Percentiles rank a stretch among this genome's conserved stretches.
Conservation (phyloP, 805 yeast species). For the Candida suzukii region DNA sequence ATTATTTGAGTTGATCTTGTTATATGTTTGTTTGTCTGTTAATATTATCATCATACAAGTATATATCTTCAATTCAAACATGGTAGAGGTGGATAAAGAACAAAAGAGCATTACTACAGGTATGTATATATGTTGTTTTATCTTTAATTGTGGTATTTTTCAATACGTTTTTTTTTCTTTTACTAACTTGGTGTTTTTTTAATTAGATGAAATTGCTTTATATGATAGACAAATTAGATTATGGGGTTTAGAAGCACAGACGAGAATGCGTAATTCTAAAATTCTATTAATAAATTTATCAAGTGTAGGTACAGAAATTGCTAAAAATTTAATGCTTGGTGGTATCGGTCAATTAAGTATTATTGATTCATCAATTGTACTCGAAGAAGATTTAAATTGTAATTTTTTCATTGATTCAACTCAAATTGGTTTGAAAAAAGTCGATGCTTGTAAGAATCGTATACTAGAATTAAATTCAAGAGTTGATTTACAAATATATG, state of each 20-base stretch:
- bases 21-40: too few relatives aligned
- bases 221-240: conserved; percentile 92
- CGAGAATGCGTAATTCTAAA: conserved; percentile 62
- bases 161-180: background rate
- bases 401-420: conserved; percentile 63
- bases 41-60: too few relatives aligned
- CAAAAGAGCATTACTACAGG: background rate
- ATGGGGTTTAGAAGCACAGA: conserved; percentile 95
- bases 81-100: too few relatives aligned
- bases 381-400: conserved; percentile 57
- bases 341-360: conserved; percentile 80
- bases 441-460: conserved; percentile 45
- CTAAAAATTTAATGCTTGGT: conserved; percentile 79
- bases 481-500: conserved; percentile 49
- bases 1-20: too few relatives aligned
- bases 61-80: too few relatives aligned
- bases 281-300: conserved; percentile 67
- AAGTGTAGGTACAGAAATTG: conserved; percentile 73
- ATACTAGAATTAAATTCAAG: conserved; percentile 76
- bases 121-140: background rate
- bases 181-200: conserved; percentile 5
- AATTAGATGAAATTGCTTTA: conserved; percentile 73
- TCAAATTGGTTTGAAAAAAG: conserved; percentile 50
- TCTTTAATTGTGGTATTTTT: too few relatives aligned
- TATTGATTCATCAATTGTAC: conserved; percentile 48